phyloP scores from a whole-genome alignment of 1,139 yeast genomes.

The Sugiyamaella grinbergsii region DNA sequence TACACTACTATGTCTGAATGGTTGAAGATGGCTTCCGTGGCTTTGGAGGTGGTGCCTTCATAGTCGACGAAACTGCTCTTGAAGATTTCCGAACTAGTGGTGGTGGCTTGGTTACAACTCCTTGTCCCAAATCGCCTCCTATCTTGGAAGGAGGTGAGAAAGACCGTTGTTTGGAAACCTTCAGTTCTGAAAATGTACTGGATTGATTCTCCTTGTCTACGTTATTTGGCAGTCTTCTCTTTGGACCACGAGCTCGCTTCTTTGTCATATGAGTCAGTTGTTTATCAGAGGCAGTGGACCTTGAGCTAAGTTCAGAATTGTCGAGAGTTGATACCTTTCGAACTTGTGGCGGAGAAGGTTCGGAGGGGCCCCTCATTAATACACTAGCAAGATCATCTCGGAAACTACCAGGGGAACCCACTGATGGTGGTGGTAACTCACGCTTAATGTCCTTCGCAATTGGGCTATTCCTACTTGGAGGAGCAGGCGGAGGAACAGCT shows the following conservation, averaged over 20 bases:
- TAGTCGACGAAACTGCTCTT: slow-evolving; percentile 27
- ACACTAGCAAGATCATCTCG: slow-evolving; percentile 27
- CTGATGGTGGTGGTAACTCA: slow-evolving; percentile 8
- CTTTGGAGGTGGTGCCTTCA: slow-evolving; percentile 25
- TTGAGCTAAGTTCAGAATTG: slow-evolving; percentile 27
- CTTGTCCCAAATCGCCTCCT: slow-evolving; percentile 1
- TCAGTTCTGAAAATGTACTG: slow-evolving; percentile 8
- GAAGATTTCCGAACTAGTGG: slow-evolving; percentile 37
- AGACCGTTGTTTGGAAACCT: slow-evolving; percentile 25
- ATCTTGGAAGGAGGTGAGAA: slow-evolving; percentile 13
- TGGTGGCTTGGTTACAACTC: slow-evolving; percentile 23
- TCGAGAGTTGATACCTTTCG: slow-evolving; percentile 41
- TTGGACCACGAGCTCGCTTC: slow-evolving; percentile 71
- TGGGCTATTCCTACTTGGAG: not conserved
- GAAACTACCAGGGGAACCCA: slow-evolving; percentile 18
- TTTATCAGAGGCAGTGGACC: slow-evolving; percentile 18
- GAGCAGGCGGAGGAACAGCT: not conserved
- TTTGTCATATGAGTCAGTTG: slow-evolving; percentile 62
- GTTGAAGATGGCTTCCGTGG: slow-evolving; percentile 29
- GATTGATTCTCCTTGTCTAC: slow-evolving; percentile 29
- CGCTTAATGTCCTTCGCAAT: not conserved
- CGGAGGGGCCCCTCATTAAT: slow-evolving; percentile 27
- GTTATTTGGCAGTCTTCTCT: slow-evolving; percentile 62
- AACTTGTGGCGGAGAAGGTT: slow-evolving; percentile 23
- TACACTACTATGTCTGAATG: slow-evolving; percentile 16